These are phyloP conservation scores for Geum urbanum DNA, from an alignment of 306 rosid genomes.

Conservation along the genomic window DNA sequence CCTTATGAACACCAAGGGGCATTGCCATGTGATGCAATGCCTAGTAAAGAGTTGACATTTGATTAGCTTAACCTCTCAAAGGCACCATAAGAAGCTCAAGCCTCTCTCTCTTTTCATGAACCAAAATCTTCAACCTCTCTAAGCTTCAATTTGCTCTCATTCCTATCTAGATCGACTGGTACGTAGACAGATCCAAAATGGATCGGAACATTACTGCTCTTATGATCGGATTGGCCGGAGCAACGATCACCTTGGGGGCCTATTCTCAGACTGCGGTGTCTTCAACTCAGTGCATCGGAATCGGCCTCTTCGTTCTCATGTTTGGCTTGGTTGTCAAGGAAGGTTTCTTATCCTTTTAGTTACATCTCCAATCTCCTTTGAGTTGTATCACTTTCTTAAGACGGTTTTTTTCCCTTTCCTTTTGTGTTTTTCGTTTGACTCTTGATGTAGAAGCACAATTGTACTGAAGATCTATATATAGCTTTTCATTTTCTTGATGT, in stretches of 20 bases:
- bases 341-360: slow-evolving; percentile 60
- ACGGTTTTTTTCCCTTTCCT: neutral
- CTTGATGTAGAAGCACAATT: neutral
- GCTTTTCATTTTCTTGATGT: too few relatives aligned
- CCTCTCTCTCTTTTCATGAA: neutral
- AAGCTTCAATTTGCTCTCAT: too few relatives aligned
- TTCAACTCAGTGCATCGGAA: slow-evolving; percentile 51
- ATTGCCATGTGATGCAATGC: slow-evolving; percentile 5
- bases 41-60: slow-evolving; percentile 15
- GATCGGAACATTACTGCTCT: slow-evolving; percentile 45
- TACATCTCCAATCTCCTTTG: neutral
- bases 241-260: slow-evolving; percentile 55
- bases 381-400: neutral
- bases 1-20: slow-evolving; percentile 13
- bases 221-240: slow-evolving; percentile 68
- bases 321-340: slow-evolving; percentile 67
- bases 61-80: slow-evolving; percentile 6
- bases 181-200: slow-evolving; percentile 29
- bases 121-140: neutral
- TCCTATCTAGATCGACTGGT: too few relatives aligned
- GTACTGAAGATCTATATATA: neutral
- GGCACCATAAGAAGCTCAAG: neutral
- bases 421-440: neutral
- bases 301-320: slow-evolving; percentile 69
- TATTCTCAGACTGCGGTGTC: slow-evolving; percentile 59